Evolutionary conservation across 768 basidiomycete genomes (phyloP).

Genomic region (Rhodotorula toruloides): DNA sequence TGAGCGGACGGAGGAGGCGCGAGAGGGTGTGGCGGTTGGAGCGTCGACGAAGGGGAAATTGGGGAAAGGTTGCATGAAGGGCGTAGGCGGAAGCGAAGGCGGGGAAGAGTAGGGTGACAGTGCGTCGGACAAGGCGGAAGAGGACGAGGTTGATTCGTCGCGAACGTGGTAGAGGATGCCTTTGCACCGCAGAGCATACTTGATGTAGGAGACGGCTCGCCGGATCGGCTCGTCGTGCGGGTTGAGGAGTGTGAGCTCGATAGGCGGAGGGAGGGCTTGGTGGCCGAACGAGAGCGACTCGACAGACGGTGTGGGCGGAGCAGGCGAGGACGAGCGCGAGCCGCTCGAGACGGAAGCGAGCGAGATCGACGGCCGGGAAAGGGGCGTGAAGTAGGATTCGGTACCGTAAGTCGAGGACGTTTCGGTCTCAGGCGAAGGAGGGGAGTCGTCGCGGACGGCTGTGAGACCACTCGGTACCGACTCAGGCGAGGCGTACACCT

Average conservation of each 20-base stretch:
- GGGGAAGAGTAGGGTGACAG: not conserved
- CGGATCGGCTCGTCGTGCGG: slow-evolving; percentile 41
- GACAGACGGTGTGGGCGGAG: slow-evolving; percentile 6
- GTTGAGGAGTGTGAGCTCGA: slow-evolving; percentile 40
- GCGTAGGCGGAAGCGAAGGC: slow-evolving; percentile 16
- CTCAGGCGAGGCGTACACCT: not conserved
- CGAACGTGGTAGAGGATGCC: slow-evolving; percentile 45
- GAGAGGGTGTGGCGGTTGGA: too few species aligned
- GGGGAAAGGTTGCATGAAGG: slow-evolving; percentile 1
- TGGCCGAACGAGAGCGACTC: slow-evolving; percentile 5
- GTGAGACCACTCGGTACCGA: not conserved
- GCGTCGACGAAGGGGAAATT: slow-evolving; percentile 1
- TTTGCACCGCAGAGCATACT: slow-evolving; percentile 44
- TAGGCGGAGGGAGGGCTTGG: slow-evolving; percentile 7
- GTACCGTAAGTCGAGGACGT: not conserved
- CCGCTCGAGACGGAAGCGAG: not conserved
- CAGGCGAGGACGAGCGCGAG: slow-evolving; percentile 5
- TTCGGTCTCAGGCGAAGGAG: not conserved
- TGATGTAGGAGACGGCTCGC: slow-evolving; percentile 44
- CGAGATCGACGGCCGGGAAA: not conserved
- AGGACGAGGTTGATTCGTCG: not conserved
- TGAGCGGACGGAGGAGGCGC: not conserved
- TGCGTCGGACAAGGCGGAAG: not conserved
- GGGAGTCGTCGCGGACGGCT: not conserved
- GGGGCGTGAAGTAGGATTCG: not conserved